phyloP scores from a whole-genome alignment of 148 eudicot species.

The Pouteria glomerata region DNA sequence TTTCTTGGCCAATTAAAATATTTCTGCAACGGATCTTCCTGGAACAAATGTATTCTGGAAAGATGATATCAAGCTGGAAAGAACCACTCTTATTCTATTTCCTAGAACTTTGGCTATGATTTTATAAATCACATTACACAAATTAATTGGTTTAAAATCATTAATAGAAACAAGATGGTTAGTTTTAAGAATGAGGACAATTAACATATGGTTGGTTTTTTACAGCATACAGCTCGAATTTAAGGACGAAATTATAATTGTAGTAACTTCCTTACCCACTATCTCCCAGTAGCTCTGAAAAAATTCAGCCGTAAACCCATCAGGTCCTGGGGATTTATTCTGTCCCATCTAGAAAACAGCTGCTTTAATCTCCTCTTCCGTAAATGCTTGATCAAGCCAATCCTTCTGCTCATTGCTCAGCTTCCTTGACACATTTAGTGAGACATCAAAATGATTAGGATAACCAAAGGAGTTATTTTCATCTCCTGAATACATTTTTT shows the following conservation, averaged over 20 bases:
- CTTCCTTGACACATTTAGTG: too few relatives aligned
- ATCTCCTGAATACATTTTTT: too few relatives aligned
- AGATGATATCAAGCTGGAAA: background rate
- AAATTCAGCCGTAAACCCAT: background rate
- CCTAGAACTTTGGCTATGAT: background rate
- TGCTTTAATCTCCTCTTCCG: background rate
- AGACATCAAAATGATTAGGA: too few relatives aligned
- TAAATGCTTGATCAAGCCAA: background rate
- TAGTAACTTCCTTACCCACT: accelerated
- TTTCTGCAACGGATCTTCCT: background rate
- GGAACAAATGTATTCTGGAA: background rate
- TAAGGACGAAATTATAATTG: background rate
- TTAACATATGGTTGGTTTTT: background rate
- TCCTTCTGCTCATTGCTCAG: too few relatives aligned
- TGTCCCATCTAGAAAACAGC: background rate
- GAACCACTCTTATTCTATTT: background rate
- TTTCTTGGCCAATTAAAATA: background rate
- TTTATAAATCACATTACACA: background rate
- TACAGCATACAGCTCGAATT: too few relatives aligned
- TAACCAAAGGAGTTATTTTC: too few relatives aligned
- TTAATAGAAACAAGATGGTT: background rate
- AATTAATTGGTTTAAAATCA: background rate
- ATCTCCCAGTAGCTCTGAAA: background rate
- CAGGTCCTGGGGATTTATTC: background rate
- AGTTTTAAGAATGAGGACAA: background rate